Evolutionary conservation across 495 filamentous ascomycete genomes (phyloP), one percentile per base, ranked within the genome.

Genomic region (Trypethelium eluteriae): DNA sequence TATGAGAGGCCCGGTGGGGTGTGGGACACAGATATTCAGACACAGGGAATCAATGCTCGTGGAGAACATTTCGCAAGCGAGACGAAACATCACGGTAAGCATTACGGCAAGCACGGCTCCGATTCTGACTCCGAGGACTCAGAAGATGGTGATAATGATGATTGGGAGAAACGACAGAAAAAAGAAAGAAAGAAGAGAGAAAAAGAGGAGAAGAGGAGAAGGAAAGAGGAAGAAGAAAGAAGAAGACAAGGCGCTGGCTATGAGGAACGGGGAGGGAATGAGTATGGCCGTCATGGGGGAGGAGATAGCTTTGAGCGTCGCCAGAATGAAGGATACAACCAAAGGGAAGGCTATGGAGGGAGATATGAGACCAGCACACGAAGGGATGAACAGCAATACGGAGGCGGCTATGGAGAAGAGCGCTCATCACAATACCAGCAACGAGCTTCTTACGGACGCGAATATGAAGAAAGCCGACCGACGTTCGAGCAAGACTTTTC

Each of bases 21-120:
- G 35, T 76, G 67, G 64, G 62, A 68, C 18, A 44, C 66, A 16
- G 71, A 75, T 38, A 71, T 72, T 14, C 61, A 66, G 18, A 61
- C 59, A 38, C 71, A 76, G 68, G 71, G 73, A 14, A 70, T 72
- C 49, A 68, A 62, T 35, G 32, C 39, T 2, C 7, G 61, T 6
- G 74, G 74, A 32, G 65, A 70, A 35, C 71, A 75, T 63, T 75
- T 72, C 56, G 16, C 71, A 18, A 57, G 68, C 47, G 70, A 72
- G 47, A 71, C 66, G 56, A 72, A 73, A 70, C 69, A 63, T 65
- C 64, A 47, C 16, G 64, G 63, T 7, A 38, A 62, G 39, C 9
- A 39, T 12, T 3, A 35, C 36, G 68, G 65, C 10, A 71, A 69
- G 62, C 39, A 70, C 18, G 66, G 68, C n/a, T 65, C 16, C 34